These are phyloP conservation scores for Stagonosporopsis rhizophila DNA, from an alignment of 2,329 filamentous ascomycete species.

Conservation along the genomic window DNA sequence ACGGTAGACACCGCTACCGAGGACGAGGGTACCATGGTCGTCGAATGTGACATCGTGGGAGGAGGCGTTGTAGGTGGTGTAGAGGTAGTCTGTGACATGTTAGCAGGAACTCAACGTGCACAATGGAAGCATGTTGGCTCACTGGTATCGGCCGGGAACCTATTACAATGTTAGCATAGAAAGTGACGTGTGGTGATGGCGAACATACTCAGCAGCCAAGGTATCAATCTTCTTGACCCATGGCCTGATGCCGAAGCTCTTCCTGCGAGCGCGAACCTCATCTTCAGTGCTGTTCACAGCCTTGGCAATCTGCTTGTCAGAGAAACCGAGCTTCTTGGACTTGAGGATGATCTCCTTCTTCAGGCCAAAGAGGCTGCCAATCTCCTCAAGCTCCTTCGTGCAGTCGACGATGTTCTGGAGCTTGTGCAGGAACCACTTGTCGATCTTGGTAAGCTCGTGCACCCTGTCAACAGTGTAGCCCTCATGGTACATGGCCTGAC, in stretches of 20 bases:
- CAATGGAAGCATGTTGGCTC: not conserved
- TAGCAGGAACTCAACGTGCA: conserved; percentile 4
- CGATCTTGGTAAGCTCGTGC: conserved; percentile 95
- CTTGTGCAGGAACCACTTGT: conserved; percentile 99
- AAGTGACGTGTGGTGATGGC: not conserved
- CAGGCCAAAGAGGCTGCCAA: conserved; percentile 81
- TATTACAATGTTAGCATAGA: not conserved
- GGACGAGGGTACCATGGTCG: conserved; percentile 86
- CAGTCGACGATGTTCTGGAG: conserved; percentile 96
- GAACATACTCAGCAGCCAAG: conserved; percentile 75
- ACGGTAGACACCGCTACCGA: conserved; percentile 95
- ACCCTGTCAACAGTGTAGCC: conserved; percentile 91
- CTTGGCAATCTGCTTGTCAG: conserved; percentile 90
- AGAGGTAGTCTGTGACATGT: conserved; percentile 57
- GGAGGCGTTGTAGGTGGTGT: conserved; percentile 97
- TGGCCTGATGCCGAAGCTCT: conserved; percentile 86
- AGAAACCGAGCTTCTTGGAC: conserved; percentile 98
- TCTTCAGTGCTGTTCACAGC: conserved; percentile 88
- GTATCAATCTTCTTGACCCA: conserved; percentile 99
- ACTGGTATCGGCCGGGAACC: conserved; percentile 74
- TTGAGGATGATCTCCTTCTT: conserved; percentile 88
- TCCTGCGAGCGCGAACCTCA: conserved; percentile 83
- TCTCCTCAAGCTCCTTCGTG: conserved; percentile 82
- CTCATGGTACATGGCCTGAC: conserved; percentile 97
- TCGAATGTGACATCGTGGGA: conserved; percentile 94